Base-by-base conservation (phyloP, 306 rosid species). In the Fragaria ananassa region DNA sequence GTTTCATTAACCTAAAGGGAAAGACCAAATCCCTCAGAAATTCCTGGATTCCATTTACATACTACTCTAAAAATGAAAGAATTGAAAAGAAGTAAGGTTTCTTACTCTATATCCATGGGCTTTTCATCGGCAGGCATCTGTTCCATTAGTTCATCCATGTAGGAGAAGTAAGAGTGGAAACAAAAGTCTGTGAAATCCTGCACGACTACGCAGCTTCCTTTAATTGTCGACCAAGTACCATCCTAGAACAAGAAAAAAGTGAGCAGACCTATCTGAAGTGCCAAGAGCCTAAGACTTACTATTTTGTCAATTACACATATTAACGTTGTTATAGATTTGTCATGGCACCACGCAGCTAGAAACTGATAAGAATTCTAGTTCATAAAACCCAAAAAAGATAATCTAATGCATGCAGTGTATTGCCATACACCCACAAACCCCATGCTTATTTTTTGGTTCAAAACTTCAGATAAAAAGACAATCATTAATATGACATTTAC, bases 81-180 rank as follows among this genome's bases (percentile, higher is more conserved):
- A 44, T 45, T 13, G 35, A 64, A 50, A 1, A 46, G 66, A 54
- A 49, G n/a, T 65, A 67, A 73, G 44, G 56, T 15, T 68, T 58
- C 79, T 81, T 63, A 86, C 98, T 57, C 78, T 60, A 93, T 78
- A 75, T 93, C 95, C 62, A 88, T 15, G 13, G 91, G 91, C 82
- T 82, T 89, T 83, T 83, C 96, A 50, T 79, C 79, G 14, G 88
- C 85, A 42, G 85, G 81, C 74, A 89, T 75, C 45, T 82, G 76
- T 79, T 86, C 93, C 72, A 91, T 80, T 60, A 93, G 84, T 50
- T 91, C 96, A 85, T 93, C 98, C 93, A 89, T 89, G 80, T 82
- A 93, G 72, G 98, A 91, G 80, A 93, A 93, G 76, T 87, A 93
- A 21, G 98, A 93, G 81, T 90, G 91, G 68, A 90, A 93, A 80